Evolutionary conservation across 176 grass and related monocot species (phyloP), one percentile per base, ranked within the genome.

Genomic region (Oryza australiensis): DNA sequence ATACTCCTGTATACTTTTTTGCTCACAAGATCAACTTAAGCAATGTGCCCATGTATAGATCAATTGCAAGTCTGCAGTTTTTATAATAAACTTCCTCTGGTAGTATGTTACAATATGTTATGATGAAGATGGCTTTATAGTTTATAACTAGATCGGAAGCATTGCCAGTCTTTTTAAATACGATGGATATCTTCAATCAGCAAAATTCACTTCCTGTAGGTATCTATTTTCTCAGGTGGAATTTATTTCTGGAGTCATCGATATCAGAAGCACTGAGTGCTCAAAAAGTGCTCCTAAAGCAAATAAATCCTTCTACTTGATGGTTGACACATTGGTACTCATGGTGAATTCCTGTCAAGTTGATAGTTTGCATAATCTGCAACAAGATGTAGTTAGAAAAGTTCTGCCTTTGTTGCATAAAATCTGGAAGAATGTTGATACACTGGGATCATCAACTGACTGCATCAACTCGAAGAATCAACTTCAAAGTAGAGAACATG

Each of bases 271-370:
- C 33, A 60, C 2, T 3, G 9, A 16, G 26, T 29, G 4, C 22
- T 0, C 46, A 46, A 9, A 26, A 46, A 77, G 59, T 23, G 42
- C 68, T 46, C 27, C 32, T 71, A 30, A 66, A 64, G 72, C 33
- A 84, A 77, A 77, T 75, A 90, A 84, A 51, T 59, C 42, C 38
- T 14, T 76, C 40, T 43, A 3, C 26, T 89, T 90, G 66, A 37
- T 89, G 66, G 41, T 90, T 65, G 80, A 89, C 82, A 69, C 84
- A 18, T 42, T 82, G 55, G 77, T 87, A n/a, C 51, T 86, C 28
- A 69, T 94, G 81, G 82, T 94, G 24, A 93, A 93, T 71, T 87
- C 88, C 32, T 93, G 86, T 72, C 48, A 66, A 27, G 63, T 74
- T 7, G 55, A 77, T 1, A 79, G 23, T 20, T 86, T 86, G 24